Conservation (phyloP, 1,284 basidiomycete species). For the Ustilago sp. region DNA sequence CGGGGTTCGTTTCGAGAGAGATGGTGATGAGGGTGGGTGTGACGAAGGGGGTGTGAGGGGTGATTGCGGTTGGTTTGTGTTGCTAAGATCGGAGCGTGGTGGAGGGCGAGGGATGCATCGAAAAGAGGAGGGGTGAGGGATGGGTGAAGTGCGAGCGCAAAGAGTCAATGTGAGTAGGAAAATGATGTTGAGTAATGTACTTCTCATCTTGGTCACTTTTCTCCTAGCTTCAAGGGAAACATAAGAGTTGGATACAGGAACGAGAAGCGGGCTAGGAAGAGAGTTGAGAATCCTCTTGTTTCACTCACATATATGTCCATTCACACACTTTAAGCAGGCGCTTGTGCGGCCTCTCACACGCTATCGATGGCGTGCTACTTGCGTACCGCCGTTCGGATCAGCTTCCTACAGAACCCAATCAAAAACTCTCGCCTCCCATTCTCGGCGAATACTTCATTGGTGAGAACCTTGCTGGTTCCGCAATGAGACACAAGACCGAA, state of each 20-base stretch:
- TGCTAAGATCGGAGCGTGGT: background rate
- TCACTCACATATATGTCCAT: background rate
- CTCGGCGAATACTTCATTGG: background rate
- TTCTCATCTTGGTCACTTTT: conserved; percentile 19
- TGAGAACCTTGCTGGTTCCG: too few species aligned
- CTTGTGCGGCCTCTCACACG: background rate
- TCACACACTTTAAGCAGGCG: background rate
- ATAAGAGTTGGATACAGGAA: background rate
- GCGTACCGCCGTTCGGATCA: background rate
- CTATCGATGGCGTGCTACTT: conserved; percentile 1
- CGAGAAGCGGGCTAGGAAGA: background rate
- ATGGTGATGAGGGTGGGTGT: background rate
- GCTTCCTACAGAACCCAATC: background rate
- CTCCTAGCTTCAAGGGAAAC: background rate
- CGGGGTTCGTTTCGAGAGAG: conserved; percentile 2
- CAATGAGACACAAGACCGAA: too few species aligned
- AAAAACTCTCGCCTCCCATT: background rate
- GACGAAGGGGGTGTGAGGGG: background rate
- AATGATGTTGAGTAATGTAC: conserved; percentile 7
- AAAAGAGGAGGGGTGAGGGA: conserved; percentile 5
- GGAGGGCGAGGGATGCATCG: background rate
- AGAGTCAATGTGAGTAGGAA: conserved; percentile 15
- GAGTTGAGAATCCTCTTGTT: background rate
- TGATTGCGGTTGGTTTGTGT: background rate
- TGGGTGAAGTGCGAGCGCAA: conserved; percentile 15